phyloP scores from a whole-genome alignment of 805 yeast species.

The Yarrowia phangngaensis region DNA sequence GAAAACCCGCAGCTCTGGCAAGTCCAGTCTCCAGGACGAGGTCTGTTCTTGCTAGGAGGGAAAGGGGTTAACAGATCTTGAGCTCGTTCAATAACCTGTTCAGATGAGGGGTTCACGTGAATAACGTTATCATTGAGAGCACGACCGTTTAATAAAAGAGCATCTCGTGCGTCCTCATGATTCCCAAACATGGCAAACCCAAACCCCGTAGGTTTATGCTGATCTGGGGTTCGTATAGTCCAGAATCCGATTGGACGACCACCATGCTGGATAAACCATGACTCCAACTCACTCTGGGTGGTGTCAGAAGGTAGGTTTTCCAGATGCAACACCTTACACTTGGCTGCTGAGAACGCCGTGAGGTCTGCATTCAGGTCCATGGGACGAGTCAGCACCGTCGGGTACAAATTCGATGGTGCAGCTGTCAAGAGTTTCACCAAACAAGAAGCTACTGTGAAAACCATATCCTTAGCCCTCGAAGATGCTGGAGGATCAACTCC shows the following conservation, averaged over 20 bases:
- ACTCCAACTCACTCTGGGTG: constrained; percentile 84
- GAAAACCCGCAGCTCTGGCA: constrained; percentile 95
- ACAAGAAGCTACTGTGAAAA: constrained; percentile 32
- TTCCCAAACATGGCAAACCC: constrained; percentile 84
- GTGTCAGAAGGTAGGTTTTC: constrained; percentile 81
- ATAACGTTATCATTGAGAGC: constrained; percentile 65
- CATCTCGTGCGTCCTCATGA: constrained; percentile 82
- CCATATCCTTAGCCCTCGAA: constrained; percentile 48
- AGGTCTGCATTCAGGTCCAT: constrained; percentile 74
- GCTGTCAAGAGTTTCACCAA: constrained; percentile 45
- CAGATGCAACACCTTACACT: constrained; percentile 72
- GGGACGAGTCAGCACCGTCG: constrained; percentile 62
- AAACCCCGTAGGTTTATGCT: constrained; percentile 50
- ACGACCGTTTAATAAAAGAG: constrained; percentile 75
- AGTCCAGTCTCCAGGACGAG: constrained; percentile 98
- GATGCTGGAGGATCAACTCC: constrained; percentile 39
- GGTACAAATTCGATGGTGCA: constrained; percentile 50
- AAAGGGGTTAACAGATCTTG: constrained; percentile 78
- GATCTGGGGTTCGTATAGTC: constrained; percentile 68
- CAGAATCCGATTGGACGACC: constrained; percentile 85
- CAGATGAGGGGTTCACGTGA: constrained; percentile 84
- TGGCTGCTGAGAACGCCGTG: constrained; percentile 60
- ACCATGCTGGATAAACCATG: constrained; percentile 87
- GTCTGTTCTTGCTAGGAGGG: constrained; percentile 79
- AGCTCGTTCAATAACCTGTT: constrained; percentile 72